Evolutionary conservation across 83 land plant species (phyloP).

Genomic region (Diphasiastrum complanatum): DNA sequence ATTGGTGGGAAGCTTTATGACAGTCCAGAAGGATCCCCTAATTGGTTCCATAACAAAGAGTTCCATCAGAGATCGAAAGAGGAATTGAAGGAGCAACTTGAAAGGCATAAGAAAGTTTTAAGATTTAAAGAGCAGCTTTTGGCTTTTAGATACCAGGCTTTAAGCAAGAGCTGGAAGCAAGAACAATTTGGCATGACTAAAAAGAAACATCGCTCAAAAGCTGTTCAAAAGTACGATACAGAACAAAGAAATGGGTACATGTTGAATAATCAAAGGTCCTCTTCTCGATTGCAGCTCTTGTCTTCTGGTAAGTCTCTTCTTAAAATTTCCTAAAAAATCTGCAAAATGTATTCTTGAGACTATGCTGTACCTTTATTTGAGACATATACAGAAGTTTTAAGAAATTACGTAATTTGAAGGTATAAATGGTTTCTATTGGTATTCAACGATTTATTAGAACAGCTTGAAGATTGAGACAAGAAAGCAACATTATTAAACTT

Average conservation of each 20-base stretch:
- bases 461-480: too few relatives aligned
- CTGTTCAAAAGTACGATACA: slow-evolving; percentile 14
- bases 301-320: slow-evolving; percentile 2
- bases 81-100: slow-evolving; percentile 17
- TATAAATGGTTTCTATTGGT: too few relatives aligned
- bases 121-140: slow-evolving; percentile 32
- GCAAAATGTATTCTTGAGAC: too few relatives aligned
- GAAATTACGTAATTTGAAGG: too few relatives aligned
- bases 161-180: slow-evolving; percentile 30
- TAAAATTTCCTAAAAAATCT: too few relatives aligned
- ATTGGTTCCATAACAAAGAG: slow-evolving; percentile 26
- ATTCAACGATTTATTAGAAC: too few relatives aligned
- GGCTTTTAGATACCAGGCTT: slow-evolving; percentile 29
- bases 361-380: too few relatives aligned
- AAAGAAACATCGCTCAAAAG: slow-evolving; percentile 23
- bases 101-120: slow-evolving; percentile 4
- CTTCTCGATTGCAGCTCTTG: slow-evolving; percentile 16
- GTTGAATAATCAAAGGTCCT: slow-evolving; percentile 15
- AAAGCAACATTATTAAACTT: too few relatives aligned
- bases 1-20: slow-evolving; percentile 5
- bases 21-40: slow-evolving; percentile 16
- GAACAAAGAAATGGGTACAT: slow-evolving; percentile 15
- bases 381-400: too few relatives aligned
- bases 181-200: slow-evolving; percentile 21
- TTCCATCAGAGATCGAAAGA: slow-evolving; percentile 12